Evolutionary conservation across 495 filamentous ascomycete species (phyloP).

Genomic region (Hyphodiscus hymeniophilus): DNA sequence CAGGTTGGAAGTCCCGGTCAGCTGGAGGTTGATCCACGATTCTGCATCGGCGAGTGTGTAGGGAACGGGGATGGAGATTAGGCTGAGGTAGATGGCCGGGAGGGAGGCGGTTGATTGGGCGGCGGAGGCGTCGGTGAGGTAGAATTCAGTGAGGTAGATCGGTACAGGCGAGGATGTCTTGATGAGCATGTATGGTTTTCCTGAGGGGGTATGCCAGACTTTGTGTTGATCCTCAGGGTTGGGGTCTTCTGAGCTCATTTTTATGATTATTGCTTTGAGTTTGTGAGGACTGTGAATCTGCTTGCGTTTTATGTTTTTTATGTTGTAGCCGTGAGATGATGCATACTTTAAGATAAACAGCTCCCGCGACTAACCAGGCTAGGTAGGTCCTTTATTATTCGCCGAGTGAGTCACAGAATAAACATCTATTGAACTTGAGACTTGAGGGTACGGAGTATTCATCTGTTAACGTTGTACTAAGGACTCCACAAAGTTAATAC

Average conservation of each 20-base stretch:
- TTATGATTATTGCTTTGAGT: not conserved
- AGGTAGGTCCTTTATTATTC: too few species aligned
- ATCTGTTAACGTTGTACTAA: too few species aligned
- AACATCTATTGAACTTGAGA: too few species aligned
- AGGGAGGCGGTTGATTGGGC: not conserved
- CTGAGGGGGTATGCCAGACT: not conserved
- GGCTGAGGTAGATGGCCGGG: not conserved
- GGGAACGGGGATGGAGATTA: slow-evolving; percentile 2
- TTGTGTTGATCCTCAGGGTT: not conserved
- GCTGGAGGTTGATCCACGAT: slow-evolving; percentile 6
- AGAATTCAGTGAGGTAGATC: slow-evolving; percentile 8
- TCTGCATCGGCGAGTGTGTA: slow-evolving; percentile 11
- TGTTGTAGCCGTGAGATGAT: not conserved
- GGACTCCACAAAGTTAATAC: too few species aligned
- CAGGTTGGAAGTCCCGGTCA: not conserved
- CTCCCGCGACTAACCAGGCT: too few species aligned
- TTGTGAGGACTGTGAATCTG: not conserved
- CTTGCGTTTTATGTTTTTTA: not conserved
- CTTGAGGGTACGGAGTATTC: too few species aligned
- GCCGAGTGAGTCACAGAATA: too few species aligned
- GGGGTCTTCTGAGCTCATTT: not conserved
- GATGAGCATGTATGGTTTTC: slow-evolving; percentile 6
- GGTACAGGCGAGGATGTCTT: not conserved
- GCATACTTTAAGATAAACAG: too few species aligned
- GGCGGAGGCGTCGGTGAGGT: not conserved